Base-by-base conservation (phyloP, 2,329 filamentous ascomycete species). In the Xylaria sp. region DNA sequence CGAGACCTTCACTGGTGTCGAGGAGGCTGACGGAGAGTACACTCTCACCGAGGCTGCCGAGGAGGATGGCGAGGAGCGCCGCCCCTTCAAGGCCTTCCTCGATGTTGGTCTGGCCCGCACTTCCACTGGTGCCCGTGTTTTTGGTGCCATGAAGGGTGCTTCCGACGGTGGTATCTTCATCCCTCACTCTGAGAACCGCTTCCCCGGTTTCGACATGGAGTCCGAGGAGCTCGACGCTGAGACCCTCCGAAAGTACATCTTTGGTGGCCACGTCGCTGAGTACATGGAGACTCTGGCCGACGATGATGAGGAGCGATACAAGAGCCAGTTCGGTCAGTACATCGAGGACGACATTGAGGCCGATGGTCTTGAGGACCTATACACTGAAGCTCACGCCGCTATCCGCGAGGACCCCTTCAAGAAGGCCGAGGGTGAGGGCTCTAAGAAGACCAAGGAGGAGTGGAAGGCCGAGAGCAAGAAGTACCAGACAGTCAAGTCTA, bases 231-330 rank as follows among this genome's bases (percentile, higher is more conserved):
- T 99, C 80, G 96, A 99, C 79, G 89, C 94, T 80, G 96, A 99
- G 84, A 92, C 90, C 77, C 93, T 99, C 82, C 94, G 95, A 89
- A 97, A 94, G 89, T 99, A 99, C 92, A 99, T 99, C 89, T 95
- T 93, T 85, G 96, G 89, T 81, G 95, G 96, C 72, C 96, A 99
- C 90, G 93, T 99, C 75, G 94, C 95, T 77, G 96, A 99, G 90
- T 99, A 99, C 91, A 99, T 99, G 96, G 96, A 99, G 92, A 96
- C 92, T 69, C 93, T 99, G 75, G 96, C 96, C 85, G 96, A 99
- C 80, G 96, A 99, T 82, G 96, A 99, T 82, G 96, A 99, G 92
- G 96, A 99, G 90, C 94, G 96, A 83, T 99, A 93, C 93, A 95
- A 95, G 89, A 90, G 89, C 79, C 96, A 99, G 89, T 99, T 99